Evolutionary conservation across 768 basidiomycete species (phyloP).

Genomic region (Mycena capillaripes): DNA sequence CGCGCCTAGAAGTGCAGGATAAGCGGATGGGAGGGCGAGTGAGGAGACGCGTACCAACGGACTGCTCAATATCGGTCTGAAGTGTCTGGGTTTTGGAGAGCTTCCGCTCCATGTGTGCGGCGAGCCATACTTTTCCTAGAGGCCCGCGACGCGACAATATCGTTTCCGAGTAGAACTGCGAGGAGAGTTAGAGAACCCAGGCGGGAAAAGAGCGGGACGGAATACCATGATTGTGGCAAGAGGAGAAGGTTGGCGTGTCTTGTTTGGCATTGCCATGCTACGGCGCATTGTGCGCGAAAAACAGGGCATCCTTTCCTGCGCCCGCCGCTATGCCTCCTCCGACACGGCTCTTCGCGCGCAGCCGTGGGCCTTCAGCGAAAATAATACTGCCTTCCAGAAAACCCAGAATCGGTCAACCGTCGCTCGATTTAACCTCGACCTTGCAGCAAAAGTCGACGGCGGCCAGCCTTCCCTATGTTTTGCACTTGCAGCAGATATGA

Average conservation of each 20-base stretch:
- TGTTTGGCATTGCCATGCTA: conserved; percentile 24
- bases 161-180: conserved; percentile 92
- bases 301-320: conserved; percentile 11
- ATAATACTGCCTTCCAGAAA: conserved; percentile 37
- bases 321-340: conserved; percentile 20
- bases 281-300: conserved; percentile 20
- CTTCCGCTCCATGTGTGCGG: conserved; percentile 98
- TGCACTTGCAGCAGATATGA: conserved; percentile 69
- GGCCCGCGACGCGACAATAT: conserved; percentile 95
- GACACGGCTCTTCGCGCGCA: conserved; percentile 33
- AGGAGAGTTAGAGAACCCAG: conserved; percentile 28
- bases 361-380: conserved; percentile 48
- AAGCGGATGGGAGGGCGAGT: neutral
- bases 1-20: conserved; percentile 65
- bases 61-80: conserved; percentile 95
- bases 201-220: neutral
- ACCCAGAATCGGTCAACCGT: conserved; percentile 39
- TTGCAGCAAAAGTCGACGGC: conserved; percentile 45
- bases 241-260: conserved; percentile 32
- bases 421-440: conserved; percentile 49
- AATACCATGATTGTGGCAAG: conserved; percentile 47
- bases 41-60: conserved; percentile 75
- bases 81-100: conserved; percentile 95
- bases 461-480: conserved; percentile 58
- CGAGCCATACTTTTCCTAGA: conserved; percentile 97